Evolutionary conservation across 192 early-diverging fungal genomes (phyloP), one percentile per base, ranked within the genome.

Genomic region (Gorgonomyces haynaldii): DNA sequence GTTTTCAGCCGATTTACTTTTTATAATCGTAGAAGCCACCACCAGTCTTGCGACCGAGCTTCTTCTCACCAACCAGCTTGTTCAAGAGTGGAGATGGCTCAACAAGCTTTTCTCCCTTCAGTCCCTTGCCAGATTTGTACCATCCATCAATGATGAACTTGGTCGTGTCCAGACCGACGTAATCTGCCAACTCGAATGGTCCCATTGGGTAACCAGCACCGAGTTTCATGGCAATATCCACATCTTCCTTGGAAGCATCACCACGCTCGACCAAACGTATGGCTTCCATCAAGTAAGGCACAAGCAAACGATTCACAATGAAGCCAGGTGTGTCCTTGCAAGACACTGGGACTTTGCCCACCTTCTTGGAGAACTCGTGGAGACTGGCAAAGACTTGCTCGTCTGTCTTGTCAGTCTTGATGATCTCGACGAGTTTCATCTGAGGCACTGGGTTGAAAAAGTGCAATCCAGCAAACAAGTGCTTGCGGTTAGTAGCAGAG

Each of bases 371-470:
- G 56, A 91, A 81, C 19, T 61, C 73, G 26, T 77, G 46, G 22
- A 93, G 74, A 7, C 64, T 42, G 13, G 83, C 72, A 35, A 83
- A 85, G 0, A 74, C 77, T 5, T 67, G 57, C 26, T 81, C 64
- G 20, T 61, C 59, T 7, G 81, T 76, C 17, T 78, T 63, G 6
- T 64, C 60, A 1, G 85, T 87, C 37, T 79, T 71, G 52, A 94
- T 81, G 7, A 97, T 82, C 69, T 97, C 93, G 8, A 97, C 93
- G 20, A 97, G 68, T 68, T 92, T 91, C 93, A 97, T 97, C 62
- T 88, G 85, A 24, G 93, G 85, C n/a, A 97, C 93, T 2, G 93
- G 93, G 75, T 97, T 97, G 68, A 97, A 97, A 65, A 91, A 97
- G 60, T 97, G 93, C 48, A 93, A 64, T 25, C 93, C 93, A 17